A percentile compares a stretch with the other conserved stretches of the same genome.
phyloP scores from a whole-genome alignment of 176 grass and related monocot species.

The Carex myosuroides region DNA sequence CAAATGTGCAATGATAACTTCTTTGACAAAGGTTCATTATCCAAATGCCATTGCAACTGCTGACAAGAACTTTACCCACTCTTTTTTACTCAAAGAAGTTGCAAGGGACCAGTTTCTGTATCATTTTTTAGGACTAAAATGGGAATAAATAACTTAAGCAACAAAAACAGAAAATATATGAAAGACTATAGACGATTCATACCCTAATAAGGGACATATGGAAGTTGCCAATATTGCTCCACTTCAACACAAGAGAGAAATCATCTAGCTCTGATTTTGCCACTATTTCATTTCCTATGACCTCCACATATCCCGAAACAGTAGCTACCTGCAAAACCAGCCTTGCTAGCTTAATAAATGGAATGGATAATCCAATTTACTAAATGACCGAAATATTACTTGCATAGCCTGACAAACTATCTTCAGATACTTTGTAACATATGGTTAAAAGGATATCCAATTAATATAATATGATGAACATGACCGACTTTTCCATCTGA shows the following conservation, averaged over 20 bases:
- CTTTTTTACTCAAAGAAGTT: background rate
- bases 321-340: constrained; percentile 42
- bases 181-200: constrained; percentile 5
- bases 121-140: background rate
- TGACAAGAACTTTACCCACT: background rate
- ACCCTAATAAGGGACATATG: constrained; percentile 71
- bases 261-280: constrained; percentile 58
- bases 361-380: background rate
- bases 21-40: background rate
- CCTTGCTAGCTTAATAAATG: background rate
- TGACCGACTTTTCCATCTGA: background rate
- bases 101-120: background rate
- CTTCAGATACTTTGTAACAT: background rate
- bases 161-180: background rate
- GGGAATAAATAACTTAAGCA: background rate
- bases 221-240: constrained; percentile 86
- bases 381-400: background rate
- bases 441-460: background rate
- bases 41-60: background rate
- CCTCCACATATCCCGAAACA: constrained; percentile 52
- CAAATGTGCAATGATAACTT: background rate
- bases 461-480: background rate
- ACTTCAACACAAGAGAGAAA: constrained; percentile 71
- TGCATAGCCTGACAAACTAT: background rate
- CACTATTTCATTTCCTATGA: constrained; percentile 72